Base-by-base conservation (phyloP, 257 asterid species). In the Solanum pimpinellifolium region DNA sequence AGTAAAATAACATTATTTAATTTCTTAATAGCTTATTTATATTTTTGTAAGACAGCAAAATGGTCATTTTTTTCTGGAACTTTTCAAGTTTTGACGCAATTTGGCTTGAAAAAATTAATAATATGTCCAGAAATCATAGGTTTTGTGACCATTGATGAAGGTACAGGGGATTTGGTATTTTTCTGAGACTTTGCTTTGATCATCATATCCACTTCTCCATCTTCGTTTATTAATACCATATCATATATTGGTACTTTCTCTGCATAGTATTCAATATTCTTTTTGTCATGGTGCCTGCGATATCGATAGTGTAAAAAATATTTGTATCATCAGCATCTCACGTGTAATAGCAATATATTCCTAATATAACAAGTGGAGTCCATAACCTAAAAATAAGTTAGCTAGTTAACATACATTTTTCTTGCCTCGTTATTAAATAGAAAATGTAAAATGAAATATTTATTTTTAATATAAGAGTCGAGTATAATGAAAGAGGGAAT, bases 201-300 rank as follows among this genome's bases (percentile, higher is more conserved):
- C 68, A 90, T 89, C 66, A 86, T 81, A n/a, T 90, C 92, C 25
- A 88, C 89, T 15, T 87, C 88, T 39, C 92, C 93, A 59, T 90
- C 90, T n/a, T 89, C 91, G 29, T 87, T 90, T 91, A 89, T 89
- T 35, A 90, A 78, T 20, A 90, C 86, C 87, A 89, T 87, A 84
- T 87, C 78, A 83, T 83, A 87, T 9, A 87, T 86, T 68, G 39
- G 23, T 4, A 90, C 81, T 88, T 80, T 90, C 87, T 87, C 90
- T 18, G 92, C 91, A 44, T 89, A 92, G 84, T 59, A 90, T n/a
- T 89, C 90, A 77, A 92, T 88, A 47, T 87, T 39, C 85, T 90
- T 92, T 62, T 86, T 88, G 14, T 89, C 89, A 52, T 92, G 93
- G 85, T 92, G 81, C 90, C 94, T 92, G 88, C 42, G 31, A 56